A percentile compares a stretch with the other conserved stretches of the same genome.
These are phyloP conservation scores for Rhododendron molle DNA, from an alignment of 148 eudicot species.

Conservation along the genomic window DNA sequence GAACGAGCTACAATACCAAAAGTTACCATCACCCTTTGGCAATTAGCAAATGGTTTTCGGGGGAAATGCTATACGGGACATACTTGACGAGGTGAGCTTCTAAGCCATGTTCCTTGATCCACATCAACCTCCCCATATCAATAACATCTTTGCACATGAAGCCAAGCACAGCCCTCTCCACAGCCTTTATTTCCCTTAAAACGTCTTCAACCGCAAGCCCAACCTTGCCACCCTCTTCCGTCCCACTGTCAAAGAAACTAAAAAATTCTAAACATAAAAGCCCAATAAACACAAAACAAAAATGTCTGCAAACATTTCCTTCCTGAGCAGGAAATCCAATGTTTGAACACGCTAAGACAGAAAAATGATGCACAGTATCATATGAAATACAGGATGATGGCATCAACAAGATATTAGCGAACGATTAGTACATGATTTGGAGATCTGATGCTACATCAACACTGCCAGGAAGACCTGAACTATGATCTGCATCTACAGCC, in stretches of 20 bases:
- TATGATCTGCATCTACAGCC: slow-evolving; percentile 95
- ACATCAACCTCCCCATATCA: slow-evolving; percentile 79
- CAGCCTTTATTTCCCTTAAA: slow-evolving; percentile 53
- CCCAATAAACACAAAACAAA: not conserved
- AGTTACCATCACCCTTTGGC: slow-evolving; percentile 28
- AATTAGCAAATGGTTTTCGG: slow-evolving; percentile 78
- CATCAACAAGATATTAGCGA: not conserved
- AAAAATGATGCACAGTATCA: not conserved
- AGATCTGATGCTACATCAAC: slow-evolving; percentile 22
- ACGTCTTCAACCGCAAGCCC: slow-evolving; percentile 37
- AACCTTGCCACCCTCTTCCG: slow-evolving; percentile 20
- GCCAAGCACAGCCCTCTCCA: slow-evolving; percentile 71
- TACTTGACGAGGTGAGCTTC: slow-evolving; percentile 68
- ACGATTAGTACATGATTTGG: slow-evolving; percentile 22
- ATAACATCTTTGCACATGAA: slow-evolving; percentile 97
- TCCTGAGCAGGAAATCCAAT: not conserved
- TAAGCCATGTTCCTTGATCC: slow-evolving; percentile 63
- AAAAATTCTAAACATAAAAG: not conserved
- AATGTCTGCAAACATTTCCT: not conserved
- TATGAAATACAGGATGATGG: too few species aligned
- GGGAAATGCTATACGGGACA: slow-evolving; percentile 70
- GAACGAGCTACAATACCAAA: not conserved
- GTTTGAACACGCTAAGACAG: not conserved
- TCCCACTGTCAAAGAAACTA: slow-evolving; percentile 20
- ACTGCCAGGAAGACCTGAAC: slow-evolving; percentile 35